Percentiles rank a stretch among this genome's conserved stretches.
phyloP scores from a whole-genome alignment of 495 filamentous ascomycete genomes.

The Platismatia glauca region DNA sequence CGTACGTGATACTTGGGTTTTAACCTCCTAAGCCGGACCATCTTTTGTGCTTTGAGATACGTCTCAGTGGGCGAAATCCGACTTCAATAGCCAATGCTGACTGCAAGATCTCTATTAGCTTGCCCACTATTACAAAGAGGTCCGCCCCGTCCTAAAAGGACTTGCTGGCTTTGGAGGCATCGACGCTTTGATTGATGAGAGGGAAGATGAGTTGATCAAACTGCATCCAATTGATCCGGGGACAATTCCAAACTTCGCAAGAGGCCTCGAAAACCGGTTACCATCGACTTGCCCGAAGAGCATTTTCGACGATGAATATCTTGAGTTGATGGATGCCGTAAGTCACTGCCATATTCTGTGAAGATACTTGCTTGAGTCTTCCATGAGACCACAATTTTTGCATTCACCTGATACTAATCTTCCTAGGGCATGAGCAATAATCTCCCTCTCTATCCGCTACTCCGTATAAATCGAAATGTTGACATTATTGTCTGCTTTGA shows the following conservation, averaged over 20 bases:
- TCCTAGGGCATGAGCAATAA: slow-evolving; percentile 85
- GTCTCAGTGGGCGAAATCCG: background rate
- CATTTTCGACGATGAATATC: slow-evolving; percentile 56
- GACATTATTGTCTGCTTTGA: slow-evolving; percentile 91
- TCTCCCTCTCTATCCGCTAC: slow-evolving; percentile 85
- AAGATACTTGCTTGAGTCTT: background rate
- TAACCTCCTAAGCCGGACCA: background rate
- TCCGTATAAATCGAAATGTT: slow-evolving; percentile 76
- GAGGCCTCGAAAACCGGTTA: slow-evolving; percentile 67
- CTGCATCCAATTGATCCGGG: slow-evolving; percentile 90
- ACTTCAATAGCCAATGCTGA: background rate
- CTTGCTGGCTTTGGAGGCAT: slow-evolving; percentile 66
- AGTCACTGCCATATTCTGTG: background rate
- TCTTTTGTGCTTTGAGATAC: background rate
- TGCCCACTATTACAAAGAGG: slow-evolving; percentile 90
- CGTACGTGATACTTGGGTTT: background rate
- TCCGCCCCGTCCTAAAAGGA: slow-evolving; percentile 66
- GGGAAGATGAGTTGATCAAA: slow-evolving; percentile 72
- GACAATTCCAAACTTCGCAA: slow-evolving; percentile 74
- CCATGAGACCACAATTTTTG: background rate
- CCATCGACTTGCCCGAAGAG: slow-evolving; percentile 65
- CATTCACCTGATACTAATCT: background rate
- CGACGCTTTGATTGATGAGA: slow-evolving; percentile 78
- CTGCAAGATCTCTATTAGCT: slow-evolving; percentile 29
- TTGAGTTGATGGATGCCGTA: slow-evolving; percentile 83